A percentile compares a stretch with the other conserved stretches of the same genome.
phyloP scores from a whole-genome alignment of 129 eudicot genomes.

The Chrysanthemum makinoi region DNA sequence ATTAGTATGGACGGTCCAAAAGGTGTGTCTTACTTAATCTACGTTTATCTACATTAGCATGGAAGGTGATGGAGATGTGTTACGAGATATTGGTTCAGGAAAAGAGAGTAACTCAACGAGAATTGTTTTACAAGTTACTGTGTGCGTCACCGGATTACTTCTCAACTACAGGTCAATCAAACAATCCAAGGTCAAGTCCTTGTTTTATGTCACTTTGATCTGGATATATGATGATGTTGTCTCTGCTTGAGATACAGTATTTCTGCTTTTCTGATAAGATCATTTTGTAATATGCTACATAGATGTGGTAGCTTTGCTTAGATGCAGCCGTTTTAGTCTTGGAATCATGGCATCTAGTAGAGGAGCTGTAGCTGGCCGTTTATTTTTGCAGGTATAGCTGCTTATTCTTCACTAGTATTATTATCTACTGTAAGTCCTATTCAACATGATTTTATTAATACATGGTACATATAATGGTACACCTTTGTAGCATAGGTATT shows the following conservation, averaged over 20 bases:
- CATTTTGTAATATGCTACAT: conserved; percentile 19
- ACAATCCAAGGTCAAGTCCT: conserved; percentile 69
- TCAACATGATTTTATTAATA: too few relatives aligned
- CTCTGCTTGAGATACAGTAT: neutral
- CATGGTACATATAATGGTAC: neutral
- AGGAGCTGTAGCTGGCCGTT: conserved; percentile 88
- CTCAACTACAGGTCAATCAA: conserved; percentile 84
- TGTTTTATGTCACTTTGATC: conserved; percentile 3
- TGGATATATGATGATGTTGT: conserved; percentile 5
- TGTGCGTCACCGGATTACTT: conserved; percentile 87
- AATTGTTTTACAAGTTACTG: conserved; percentile 80
- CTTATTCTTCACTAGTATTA: conserved; percentile 1
- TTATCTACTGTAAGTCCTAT: neutral
- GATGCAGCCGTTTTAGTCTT: conserved; percentile 93
- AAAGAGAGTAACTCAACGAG: conserved; percentile 94
- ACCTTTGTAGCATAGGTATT: neutral
- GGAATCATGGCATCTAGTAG: conserved; percentile 99
- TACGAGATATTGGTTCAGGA: conserved; percentile 67
- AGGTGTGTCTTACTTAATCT: neutral
- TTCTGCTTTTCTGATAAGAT: conserved; percentile 14
- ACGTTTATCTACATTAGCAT: conserved; percentile 40
- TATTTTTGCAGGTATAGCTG: conserved; percentile 66
- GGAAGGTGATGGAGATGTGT: conserved; percentile 99
- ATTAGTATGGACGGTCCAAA: neutral
- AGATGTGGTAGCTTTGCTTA: conserved; percentile 95